A percentile compares a stretch with the other conserved stretches of the same genome.
phyloP scores from a whole-genome alignment of 164 flowering plant species.

The Stephania japonica region DNA sequence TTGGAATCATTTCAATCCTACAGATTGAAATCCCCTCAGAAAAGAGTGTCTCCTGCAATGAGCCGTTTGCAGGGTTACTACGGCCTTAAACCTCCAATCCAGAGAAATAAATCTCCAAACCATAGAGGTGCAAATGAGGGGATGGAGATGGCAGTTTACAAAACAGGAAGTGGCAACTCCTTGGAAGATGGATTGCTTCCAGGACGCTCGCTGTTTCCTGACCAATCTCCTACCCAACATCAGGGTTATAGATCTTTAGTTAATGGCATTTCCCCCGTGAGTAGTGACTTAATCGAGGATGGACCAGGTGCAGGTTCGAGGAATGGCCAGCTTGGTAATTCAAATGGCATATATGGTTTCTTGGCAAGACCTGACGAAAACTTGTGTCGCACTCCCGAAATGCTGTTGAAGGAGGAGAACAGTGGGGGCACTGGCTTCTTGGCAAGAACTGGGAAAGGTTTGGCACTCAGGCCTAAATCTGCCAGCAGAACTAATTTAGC shows the following conservation, averaged over 20 bases:
- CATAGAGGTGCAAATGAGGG: neutral
- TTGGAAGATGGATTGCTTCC: neutral
- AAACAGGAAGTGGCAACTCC: neutral
- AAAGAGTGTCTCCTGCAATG: neutral
- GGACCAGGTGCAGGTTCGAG: neutral
- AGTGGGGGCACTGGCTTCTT: constrained; percentile 1
- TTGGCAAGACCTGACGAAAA: neutral
- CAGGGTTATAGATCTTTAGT: neutral
- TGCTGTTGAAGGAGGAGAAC: neutral
- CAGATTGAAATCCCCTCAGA: neutral
- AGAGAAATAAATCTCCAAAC: constrained; percentile 1
- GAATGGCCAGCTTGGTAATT: neutral
- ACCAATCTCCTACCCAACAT: neutral
- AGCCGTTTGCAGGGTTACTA: constrained; percentile 3
- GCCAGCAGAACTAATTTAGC: constrained; percentile 1
- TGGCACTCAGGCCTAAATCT: neutral
- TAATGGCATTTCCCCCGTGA: neutral
- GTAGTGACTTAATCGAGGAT: neutral
- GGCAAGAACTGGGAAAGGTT: neutral
- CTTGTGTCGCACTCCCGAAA: neutral
- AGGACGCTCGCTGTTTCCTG: neutral
- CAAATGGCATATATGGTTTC: neutral
- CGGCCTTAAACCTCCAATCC: constrained; percentile 1
- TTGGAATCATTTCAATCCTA: neutral
- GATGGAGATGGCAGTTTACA: neutral